Evolutionary conservation across 2,329 filamentous ascomycete genomes (phyloP).

Genomic region (Pseudogymnoascus sp.): DNA sequence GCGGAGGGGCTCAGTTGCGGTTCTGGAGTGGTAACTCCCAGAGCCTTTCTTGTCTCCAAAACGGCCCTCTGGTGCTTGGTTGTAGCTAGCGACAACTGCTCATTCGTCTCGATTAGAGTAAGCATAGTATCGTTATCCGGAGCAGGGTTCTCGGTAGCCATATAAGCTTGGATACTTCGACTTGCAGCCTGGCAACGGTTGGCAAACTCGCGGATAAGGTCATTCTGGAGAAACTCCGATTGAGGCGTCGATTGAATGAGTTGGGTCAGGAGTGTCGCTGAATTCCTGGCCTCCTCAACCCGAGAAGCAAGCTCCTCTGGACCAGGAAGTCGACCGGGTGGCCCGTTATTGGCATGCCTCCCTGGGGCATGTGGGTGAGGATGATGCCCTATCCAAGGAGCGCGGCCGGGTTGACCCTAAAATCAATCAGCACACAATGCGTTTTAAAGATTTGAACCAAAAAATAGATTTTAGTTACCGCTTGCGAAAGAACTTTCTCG

Average conservation of each 20-base stretch:
- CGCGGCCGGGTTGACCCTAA: background rate
- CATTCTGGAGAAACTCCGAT: constrained; percentile 66
- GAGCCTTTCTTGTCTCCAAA: constrained; percentile 50
- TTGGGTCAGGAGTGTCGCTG: constrained; percentile 85
- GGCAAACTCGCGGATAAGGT: constrained; percentile 87
- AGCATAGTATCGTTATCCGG: constrained; percentile 94
- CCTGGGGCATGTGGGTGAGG: background rate
- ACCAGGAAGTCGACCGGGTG: constrained; percentile 41
- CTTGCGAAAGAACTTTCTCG: constrained; percentile 36
- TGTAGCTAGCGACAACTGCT: constrained; percentile 74
- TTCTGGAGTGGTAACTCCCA: constrained; percentile 32
- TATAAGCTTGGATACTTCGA: constrained; percentile 76
- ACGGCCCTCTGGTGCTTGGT: constrained; percentile 79
- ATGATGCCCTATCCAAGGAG: constrained; percentile 1
- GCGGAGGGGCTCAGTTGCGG: constrained; percentile 11
- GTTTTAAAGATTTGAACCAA: background rate
- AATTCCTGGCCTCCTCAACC: constrained; percentile 83
- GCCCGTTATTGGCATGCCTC: background rate
- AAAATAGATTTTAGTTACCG: background rate
- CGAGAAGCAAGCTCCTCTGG: constrained; percentile 71
- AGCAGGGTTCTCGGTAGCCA: constrained; percentile 65
- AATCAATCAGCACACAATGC: background rate
- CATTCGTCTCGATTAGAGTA: constrained; percentile 87
- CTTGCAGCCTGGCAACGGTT: constrained; percentile 77
- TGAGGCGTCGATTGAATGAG: constrained; percentile 79